These are phyloP conservation scores for Hydrangea macrophylla DNA, from an alignment of 148 eudicot genomes.

Conservation along the genomic window DNA sequence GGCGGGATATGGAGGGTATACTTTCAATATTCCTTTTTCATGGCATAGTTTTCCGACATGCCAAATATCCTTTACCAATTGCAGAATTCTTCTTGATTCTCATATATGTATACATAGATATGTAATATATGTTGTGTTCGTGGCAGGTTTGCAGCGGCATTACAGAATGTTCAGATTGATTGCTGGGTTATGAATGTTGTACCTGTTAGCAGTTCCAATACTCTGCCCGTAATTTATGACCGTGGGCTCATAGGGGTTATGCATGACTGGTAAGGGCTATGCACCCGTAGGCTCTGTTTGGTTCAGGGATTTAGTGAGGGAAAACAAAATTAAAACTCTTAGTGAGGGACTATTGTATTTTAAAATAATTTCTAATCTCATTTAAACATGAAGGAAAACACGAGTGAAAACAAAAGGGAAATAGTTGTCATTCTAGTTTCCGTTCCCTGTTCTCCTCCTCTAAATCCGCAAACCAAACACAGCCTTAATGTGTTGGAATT, in stretches of 20 bases:
- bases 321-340: too few species aligned
- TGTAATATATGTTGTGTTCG: background rate
- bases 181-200: slow-evolving; percentile 88
- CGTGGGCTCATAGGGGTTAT: slow-evolving; percentile 78
- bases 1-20: slow-evolving; percentile 79
- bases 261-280: slow-evolving; percentile 70
- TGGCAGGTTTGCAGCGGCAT: slow-evolving; percentile 73
- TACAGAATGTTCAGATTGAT: slow-evolving; percentile 40
- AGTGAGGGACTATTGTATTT: too few species aligned
- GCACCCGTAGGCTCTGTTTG: too few species aligned
- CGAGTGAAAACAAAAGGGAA: too few species aligned
- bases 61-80: background rate
- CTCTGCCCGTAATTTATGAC: slow-evolving; percentile 74
- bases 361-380: too few species aligned
- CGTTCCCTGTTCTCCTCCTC: too few species aligned
- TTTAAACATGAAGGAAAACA: too few species aligned
- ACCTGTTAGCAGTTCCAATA: slow-evolving; percentile 64
- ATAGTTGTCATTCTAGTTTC: too few species aligned
- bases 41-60: background rate
- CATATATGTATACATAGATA: background rate
- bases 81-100: background rate
- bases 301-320: too few species aligned
- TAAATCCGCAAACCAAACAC: too few species aligned
- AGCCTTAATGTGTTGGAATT: background rate
- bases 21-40: background rate